A percentile compares a stretch with the other conserved stretches of the same genome.
These are phyloP conservation scores for Populus tremula DNA, from an alignment of 345 rosid genomes.

Conservation along the genomic window DNA sequence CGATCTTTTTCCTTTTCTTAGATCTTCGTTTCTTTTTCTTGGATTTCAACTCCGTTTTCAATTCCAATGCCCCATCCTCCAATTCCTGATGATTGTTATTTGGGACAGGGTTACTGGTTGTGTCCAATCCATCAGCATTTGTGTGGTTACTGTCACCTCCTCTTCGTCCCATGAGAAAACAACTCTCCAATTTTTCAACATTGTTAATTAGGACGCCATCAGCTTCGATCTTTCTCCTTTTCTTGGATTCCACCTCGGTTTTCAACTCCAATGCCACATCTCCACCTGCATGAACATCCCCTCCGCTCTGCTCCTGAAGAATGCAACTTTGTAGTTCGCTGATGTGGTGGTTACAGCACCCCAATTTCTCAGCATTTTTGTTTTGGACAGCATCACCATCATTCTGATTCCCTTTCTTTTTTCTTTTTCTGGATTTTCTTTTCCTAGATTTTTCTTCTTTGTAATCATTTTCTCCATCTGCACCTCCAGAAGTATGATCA, in stretches of 20 bases:
- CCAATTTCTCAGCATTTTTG: constrained; percentile 1
- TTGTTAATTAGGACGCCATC: background rate
- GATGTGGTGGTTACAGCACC: background rate
- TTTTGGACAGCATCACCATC: background rate
- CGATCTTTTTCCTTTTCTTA: background rate
- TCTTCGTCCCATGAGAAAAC: background rate
- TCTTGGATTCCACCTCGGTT: constrained; percentile 2
- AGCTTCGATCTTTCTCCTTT: background rate
- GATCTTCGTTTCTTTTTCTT: background rate
- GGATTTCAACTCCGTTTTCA: background rate
- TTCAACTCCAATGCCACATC: constrained; percentile 2
- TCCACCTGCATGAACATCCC: background rate
- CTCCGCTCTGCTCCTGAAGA: constrained; percentile 1
- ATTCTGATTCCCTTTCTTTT: background rate
- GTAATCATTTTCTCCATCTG: background rate
- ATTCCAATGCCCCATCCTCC: background rate
- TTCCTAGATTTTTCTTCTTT: background rate
- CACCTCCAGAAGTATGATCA: background rate
- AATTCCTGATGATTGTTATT: too few relatives aligned
- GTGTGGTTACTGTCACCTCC: background rate
- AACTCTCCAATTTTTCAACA: background rate
- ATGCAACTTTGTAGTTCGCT: background rate
- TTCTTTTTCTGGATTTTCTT: background rate
- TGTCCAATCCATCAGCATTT: background rate
- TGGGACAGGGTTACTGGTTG: too few relatives aligned